Evolutionary conservation across 192 early-diverging fungal genomes (phyloP).

Genomic region (Gonapodya sp.): DNA sequence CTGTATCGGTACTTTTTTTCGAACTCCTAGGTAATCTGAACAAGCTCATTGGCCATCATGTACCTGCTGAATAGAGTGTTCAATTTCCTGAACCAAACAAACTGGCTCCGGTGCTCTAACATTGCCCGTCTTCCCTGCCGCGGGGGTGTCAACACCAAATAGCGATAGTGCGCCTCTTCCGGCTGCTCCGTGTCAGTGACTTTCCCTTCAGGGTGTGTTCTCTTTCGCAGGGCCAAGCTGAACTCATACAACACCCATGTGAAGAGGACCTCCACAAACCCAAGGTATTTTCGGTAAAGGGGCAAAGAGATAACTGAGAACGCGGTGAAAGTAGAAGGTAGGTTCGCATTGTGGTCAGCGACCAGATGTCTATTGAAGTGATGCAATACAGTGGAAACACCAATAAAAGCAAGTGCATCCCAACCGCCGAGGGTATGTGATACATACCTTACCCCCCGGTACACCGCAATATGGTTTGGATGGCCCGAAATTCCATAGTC

Average conservation of each 20-base stretch:
- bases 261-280: slow-evolving; percentile 35
- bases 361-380: neutral
- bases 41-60: slow-evolving; percentile 75
- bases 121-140: slow-evolving; percentile 54
- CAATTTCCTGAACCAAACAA: slow-evolving; percentile 87
- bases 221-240: slow-evolving; percentile 17
- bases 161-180: neutral
- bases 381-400: neutral
- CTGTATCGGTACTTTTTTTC: too few relatives aligned
- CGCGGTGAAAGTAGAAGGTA: neutral
- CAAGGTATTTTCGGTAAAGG: slow-evolving; percentile 45
- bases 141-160: slow-evolving; percentile 50
- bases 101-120: slow-evolving; percentile 70
- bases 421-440: slow-evolving; percentile 20
- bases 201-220: neutral
- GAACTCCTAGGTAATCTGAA: slow-evolving; percentile 36
- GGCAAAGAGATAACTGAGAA: slow-evolving; percentile 33
- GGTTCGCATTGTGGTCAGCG: neutral
- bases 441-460: slow-evolving; percentile 55
- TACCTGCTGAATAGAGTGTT: slow-evolving; percentile 81
- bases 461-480: slow-evolving; percentile 74
- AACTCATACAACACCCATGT: slow-evolving; percentile 16
- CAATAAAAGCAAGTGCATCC: neutral
- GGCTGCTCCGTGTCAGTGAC: too few relatives aligned
- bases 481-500: slow-evolving; percentile 79